Conservation (phyloP, 768 basidiomycete genomes). For the Collybia sp. region DNA sequence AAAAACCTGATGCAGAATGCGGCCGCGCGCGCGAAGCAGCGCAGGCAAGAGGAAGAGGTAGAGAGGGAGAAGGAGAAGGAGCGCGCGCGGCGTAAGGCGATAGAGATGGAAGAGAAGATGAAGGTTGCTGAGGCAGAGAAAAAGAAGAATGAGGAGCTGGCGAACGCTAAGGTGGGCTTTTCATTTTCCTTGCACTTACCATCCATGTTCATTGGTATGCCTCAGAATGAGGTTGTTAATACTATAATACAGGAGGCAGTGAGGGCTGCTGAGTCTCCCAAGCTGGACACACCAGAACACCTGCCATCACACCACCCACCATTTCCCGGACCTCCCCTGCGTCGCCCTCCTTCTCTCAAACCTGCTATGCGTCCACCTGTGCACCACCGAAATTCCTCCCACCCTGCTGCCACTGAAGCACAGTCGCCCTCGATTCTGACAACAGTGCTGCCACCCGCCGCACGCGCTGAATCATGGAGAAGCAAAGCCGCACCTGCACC, state of each 20-base stretch:
- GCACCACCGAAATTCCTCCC: constrained; percentile 19
- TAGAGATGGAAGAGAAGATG: constrained; percentile 67
- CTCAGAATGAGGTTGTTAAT: constrained; percentile 31
- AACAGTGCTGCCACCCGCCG: constrained; percentile 20
- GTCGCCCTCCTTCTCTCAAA: constrained; percentile 29
- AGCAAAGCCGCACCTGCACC: constrained; percentile 35
- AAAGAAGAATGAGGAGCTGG: constrained; percentile 12
- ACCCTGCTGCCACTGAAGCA: constrained; percentile 12
- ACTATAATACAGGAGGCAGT: constrained; percentile 45
- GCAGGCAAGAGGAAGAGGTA: constrained; percentile 80
- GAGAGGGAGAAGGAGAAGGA: constrained; percentile 78
- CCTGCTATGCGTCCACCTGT: constrained; percentile 21
- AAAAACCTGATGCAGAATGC: constrained; percentile 73
- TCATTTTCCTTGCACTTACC: neutral
- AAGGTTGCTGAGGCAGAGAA: constrained; percentile 38
- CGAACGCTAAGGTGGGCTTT: constrained; percentile 7
- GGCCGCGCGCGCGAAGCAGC: constrained; percentile 76
- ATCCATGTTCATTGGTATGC: neutral
- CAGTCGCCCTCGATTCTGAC: too few species aligned
- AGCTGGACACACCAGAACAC: neutral
- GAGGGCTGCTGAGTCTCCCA: constrained; percentile 14
- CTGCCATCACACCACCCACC: too few species aligned
- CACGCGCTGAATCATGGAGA: constrained; percentile 64
- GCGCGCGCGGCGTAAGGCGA: constrained; percentile 75
- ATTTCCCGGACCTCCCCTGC: constrained; percentile 7